These are phyloP conservation scores for Micractinium sp. DNA, from an alignment of 139 green algal species.

Conservation along the genomic window DNA sequence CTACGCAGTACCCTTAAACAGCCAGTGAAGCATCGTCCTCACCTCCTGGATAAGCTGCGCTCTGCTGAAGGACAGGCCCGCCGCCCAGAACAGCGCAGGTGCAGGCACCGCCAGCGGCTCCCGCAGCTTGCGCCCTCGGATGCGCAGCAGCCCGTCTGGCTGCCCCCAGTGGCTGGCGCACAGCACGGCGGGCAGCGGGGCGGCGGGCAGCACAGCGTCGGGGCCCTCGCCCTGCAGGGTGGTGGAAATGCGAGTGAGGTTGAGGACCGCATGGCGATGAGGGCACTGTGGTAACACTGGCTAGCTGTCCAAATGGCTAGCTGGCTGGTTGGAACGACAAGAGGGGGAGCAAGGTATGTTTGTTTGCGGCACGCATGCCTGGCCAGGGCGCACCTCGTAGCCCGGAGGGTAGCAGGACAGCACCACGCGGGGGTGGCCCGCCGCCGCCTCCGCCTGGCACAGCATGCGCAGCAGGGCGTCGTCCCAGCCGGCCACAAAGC, in stretches of 20 bases:
- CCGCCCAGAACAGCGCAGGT: constrained; percentile 72
- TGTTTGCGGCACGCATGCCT: not conserved
- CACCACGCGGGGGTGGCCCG: constrained; percentile 46
- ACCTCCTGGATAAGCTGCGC: constrained; percentile 57
- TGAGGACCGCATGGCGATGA: too few relatives aligned
- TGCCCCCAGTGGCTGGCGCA: constrained; percentile 60
- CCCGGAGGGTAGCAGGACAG: constrained; percentile 76
- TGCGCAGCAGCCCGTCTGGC: constrained; percentile 64
- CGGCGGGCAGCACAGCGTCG: constrained; percentile 37
- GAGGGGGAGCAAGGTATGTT: too few relatives aligned
- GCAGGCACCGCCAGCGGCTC: constrained; percentile 36
- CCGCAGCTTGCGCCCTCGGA: constrained; percentile 30
- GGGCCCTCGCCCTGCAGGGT: constrained; percentile 50
- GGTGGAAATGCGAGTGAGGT: too few relatives aligned
- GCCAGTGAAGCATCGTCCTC: not conserved
- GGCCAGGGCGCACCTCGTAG: constrained; percentile 44
- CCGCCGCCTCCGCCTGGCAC: constrained; percentile 28
- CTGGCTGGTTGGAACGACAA: not conserved
- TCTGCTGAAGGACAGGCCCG: constrained; percentile 74
- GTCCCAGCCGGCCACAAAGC: constrained; percentile 56
- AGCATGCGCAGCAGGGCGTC: constrained; percentile 44
- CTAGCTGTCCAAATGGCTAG: too few relatives aligned
- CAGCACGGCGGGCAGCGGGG: constrained; percentile 57
- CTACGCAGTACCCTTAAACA: not conserved
- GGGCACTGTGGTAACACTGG: too few relatives aligned